These are phyloP conservation scores for Metschnikowia corniflorae DNA, from an alignment of 805 yeast species.

Conservation along the genomic window DNA sequence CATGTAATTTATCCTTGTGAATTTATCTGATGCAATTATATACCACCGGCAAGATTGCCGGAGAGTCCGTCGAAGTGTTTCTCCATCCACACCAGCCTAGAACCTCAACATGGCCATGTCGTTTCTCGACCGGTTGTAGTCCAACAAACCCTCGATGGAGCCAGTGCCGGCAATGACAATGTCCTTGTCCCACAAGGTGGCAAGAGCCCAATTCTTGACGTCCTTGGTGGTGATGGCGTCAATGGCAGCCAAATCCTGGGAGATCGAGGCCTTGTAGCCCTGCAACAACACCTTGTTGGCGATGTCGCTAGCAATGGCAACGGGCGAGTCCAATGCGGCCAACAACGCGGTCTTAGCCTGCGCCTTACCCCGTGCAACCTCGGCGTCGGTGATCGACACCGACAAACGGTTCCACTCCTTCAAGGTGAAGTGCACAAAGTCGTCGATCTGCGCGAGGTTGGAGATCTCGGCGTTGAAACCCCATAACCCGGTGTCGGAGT, in stretches of 20 bases:
- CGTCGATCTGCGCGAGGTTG: constrained; percentile 62
- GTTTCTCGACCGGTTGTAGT: constrained; percentile 82
- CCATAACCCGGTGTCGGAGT: constrained; percentile 80
- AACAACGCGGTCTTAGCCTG: constrained; percentile 63
- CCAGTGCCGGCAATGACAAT: constrained; percentile 81
- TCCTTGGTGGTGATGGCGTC: constrained; percentile 60
- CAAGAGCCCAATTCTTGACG: constrained; percentile 70
- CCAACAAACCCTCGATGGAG: constrained; percentile 79
- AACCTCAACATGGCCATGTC: constrained; percentile 87
- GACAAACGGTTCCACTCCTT: constrained; percentile 88
- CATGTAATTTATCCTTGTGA: no score
- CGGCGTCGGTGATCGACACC: constrained; percentile 69
- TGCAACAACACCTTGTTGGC: constrained; percentile 57
- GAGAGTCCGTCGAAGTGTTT: constrained; percentile 5
- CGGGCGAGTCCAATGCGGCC: constrained; percentile 45
- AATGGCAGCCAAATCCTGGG: constrained; percentile 57
- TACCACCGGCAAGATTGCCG: constrained; percentile 14
- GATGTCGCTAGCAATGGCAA: constrained; percentile 51
- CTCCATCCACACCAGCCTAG: constrained; percentile 22
- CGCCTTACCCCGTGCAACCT: constrained; percentile 74
- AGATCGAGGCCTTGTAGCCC: constrained; percentile 60
- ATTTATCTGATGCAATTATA: constrained; percentile 21
- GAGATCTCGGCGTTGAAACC: constrained; percentile 70
- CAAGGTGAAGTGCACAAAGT: constrained; percentile 73
- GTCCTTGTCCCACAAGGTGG: constrained; percentile 77